Evolutionary conservation across 2,329 filamentous ascomycete genomes (phyloP).

Genomic region (Diaporthe eres): DNA sequence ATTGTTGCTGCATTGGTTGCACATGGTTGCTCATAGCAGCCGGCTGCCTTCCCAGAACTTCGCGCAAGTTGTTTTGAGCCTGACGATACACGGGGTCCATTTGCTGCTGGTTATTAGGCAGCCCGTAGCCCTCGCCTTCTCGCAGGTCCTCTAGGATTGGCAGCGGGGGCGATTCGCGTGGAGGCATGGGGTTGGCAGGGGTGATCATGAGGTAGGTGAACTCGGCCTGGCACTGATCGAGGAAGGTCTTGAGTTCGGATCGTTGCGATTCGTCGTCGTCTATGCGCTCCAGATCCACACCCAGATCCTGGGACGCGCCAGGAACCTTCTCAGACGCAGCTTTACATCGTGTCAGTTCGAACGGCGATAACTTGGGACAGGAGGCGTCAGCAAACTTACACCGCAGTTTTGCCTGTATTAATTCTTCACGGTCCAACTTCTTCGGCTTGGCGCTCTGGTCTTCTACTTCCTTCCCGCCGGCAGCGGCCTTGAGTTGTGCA

Average conservation of each 20-base stretch:
- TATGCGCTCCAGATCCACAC: slow-evolving; percentile 60
- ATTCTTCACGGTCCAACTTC: slow-evolving; percentile 63
- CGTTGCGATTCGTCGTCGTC: slow-evolving; percentile 66
- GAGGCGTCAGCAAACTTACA: slow-evolving; percentile 56
- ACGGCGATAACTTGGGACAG: not conserved
- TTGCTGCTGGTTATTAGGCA: slow-evolving; percentile 58
- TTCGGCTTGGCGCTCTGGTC: slow-evolving; percentile 58
- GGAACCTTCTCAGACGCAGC: slow-evolving; percentile 58
- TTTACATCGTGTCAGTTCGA: slow-evolving; percentile 46
- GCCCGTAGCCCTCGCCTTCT: slow-evolving; percentile 66
- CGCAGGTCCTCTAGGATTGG: slow-evolving; percentile 72
- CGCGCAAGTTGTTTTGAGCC: slow-evolving; percentile 34
- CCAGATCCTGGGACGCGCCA: slow-evolving; percentile 57
- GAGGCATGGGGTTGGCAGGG: slow-evolving; percentile 75
- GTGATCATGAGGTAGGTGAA: slow-evolving; percentile 79
- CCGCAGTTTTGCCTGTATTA: slow-evolving; percentile 70
- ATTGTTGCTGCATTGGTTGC: slow-evolving; percentile 55
- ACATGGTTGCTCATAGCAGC: slow-evolving; percentile 67
- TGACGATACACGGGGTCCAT: slow-evolving; percentile 46
- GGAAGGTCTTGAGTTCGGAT: slow-evolving; percentile 70
- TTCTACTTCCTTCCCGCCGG: slow-evolving; percentile 53
- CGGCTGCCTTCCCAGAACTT: slow-evolving; percentile 50
- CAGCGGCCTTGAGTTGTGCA: slow-evolving; percentile 73
- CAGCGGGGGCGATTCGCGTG: slow-evolving; percentile 72
- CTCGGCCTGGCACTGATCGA: slow-evolving; percentile 76